Percentiles rank a stretch among this genome's conserved stretches.
Conservation (phyloP, 139 green algal species). For the Tetraselmis striata region DNA sequence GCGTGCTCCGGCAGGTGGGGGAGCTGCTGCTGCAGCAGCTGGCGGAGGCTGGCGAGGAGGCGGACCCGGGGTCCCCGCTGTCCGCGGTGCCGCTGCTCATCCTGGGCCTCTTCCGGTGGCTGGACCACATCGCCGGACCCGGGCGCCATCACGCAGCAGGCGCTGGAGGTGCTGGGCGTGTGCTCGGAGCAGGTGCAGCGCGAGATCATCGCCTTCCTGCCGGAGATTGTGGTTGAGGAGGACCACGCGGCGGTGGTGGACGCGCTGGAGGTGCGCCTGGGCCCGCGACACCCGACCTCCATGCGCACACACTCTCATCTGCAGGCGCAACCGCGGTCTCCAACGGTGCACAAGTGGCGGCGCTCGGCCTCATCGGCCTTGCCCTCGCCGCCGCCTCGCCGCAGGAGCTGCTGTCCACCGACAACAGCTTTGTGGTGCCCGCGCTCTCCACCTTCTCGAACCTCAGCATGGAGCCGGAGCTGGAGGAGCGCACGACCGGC, state of each 20-base stretch:
- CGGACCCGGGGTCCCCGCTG: neutral
- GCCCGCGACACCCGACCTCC: too few relatives aligned
- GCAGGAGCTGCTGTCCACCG: slow-evolving; percentile 7
- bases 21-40: slow-evolving; percentile 20
- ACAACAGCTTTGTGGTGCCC: slow-evolving; percentile 16
- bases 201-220: slow-evolving; percentile 22
- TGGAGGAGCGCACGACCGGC: slow-evolving; percentile 7
- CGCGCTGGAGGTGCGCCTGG: slow-evolving; percentile 4
- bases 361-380: too few relatives aligned
- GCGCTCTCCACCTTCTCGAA: slow-evolving; percentile 25
- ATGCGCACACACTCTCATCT: too few relatives aligned
- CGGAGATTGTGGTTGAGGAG: slow-evolving; percentile 22
- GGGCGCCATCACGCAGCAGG: neutral
- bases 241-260: slow-evolving; percentile 22
- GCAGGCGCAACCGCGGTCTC: too few relatives aligned
- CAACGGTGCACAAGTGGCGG: too few relatives aligned
- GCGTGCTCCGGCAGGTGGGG: neutral
- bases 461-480: slow-evolving; percentile 7
- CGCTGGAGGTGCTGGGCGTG: slow-evolving; percentile 23
- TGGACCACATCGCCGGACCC: slow-evolving; percentile 21
- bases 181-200: slow-evolving; percentile 5
- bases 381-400: too few relatives aligned
- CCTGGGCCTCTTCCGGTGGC: slow-evolving; percentile 34
- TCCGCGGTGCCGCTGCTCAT: slow-evolving; percentile 20
- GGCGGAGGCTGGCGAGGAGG: neutral